These are phyloP conservation scores for Hura crepitans DNA, from an alignment of 441 rosid species.

Conservation along the genomic window DNA sequence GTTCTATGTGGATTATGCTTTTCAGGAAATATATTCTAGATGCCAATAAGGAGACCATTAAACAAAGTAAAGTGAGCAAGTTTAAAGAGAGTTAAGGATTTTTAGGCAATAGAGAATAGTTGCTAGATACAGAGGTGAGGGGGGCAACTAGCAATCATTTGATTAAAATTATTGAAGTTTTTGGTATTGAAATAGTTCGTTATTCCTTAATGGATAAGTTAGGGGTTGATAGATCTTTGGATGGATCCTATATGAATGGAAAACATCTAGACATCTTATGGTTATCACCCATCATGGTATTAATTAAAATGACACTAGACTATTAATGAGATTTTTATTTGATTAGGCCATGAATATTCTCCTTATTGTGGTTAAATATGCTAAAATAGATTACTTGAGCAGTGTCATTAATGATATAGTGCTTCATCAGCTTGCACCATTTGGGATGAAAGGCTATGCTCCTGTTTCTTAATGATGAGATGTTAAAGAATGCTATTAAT, in stretches of 20 bases:
- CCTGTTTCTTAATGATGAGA: conserved; percentile 91
- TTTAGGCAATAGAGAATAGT: conserved; percentile 84
- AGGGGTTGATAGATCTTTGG: conserved; percentile 92
- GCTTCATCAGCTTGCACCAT: conserved; percentile 97
- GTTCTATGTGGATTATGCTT: too few relatives aligned
- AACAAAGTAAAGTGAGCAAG: conserved; percentile 68
- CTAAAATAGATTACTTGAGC: conserved; percentile 74
- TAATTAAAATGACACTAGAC: too few relatives aligned
- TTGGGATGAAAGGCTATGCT: conserved; percentile 91
- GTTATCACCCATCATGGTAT: too few relatives aligned
- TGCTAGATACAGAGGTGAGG: conserved; percentile 97
- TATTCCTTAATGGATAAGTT: conserved; percentile 86
- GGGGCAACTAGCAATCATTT: conserved; percentile 97
- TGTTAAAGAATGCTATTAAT: conserved; percentile 97
- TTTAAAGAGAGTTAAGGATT: conserved; percentile 83
- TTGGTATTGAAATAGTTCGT: conserved; percentile 96
- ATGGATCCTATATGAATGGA: conserved; percentile 95
- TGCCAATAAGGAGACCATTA: conserved; percentile 90
- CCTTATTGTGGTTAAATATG: conserved; percentile 94
- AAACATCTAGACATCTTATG: too few relatives aligned
- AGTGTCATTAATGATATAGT: conserved; percentile 98
- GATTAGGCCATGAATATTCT: too few relatives aligned
- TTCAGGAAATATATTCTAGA: too few relatives aligned
- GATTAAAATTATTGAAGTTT: conserved; percentile 93
- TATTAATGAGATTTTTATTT: too few relatives aligned